These are phyloP conservation scores for Crithidia expoeki DNA, from an alignment of 208 protist species.

Conservation along the genomic window DNA sequence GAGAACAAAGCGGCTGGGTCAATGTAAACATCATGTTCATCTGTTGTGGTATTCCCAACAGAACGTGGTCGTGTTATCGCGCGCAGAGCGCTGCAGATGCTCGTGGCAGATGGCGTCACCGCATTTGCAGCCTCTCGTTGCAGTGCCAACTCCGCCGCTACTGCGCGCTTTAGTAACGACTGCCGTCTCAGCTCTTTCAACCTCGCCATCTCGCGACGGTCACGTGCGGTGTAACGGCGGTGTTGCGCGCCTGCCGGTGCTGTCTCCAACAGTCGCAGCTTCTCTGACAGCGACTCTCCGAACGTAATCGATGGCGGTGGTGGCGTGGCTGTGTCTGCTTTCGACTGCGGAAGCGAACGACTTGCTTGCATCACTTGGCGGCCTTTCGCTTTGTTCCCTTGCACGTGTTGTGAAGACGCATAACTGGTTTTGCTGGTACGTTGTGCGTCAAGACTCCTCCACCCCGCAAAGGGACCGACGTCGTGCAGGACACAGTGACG, in stretches of 20 bases:
- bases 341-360: no score
- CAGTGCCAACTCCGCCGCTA: constrained; percentile 12
- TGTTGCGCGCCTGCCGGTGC: neutral
- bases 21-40: neutral
- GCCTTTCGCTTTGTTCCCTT: no score
- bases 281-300: constrained; percentile 13
- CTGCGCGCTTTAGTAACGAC: constrained; percentile 13
- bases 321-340: no score
- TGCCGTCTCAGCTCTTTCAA: constrained; percentile 20
- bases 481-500: constrained; percentile 23
- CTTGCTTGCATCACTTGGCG: no score
- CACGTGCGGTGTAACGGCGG: constrained; percentile 22
- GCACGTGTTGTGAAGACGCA: no score
- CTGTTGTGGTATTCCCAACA: neutral
- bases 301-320: neutral
- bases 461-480: constrained; percentile 17
- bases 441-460: no score
- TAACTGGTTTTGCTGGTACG: no score
- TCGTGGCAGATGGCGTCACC: constrained; percentile 3
- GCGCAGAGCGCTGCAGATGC: constrained; percentile 29
- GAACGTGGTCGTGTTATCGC: neutral
- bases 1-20: constrained; percentile 7
- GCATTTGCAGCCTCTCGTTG: constrained; percentile 2
- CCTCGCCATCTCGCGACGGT: constrained; percentile 24
- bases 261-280: constrained; percentile 12